Evolutionary conservation across 208 protist species (phyloP).

Genomic region (Tritrichomonas foetus): DNA sequence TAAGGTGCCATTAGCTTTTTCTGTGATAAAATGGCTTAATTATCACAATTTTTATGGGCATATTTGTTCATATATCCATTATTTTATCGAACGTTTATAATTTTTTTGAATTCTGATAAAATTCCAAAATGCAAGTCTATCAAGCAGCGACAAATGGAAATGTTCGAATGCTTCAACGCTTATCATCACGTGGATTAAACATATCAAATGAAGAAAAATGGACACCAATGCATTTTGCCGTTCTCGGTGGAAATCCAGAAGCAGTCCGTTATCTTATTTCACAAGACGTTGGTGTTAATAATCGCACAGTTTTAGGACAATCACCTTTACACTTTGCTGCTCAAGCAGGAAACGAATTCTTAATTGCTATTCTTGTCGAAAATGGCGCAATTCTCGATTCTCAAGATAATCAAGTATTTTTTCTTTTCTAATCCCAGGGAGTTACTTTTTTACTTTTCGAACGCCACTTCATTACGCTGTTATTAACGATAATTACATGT

Average conservation of each 20-base stretch:
- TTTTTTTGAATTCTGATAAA: too few relatives aligned
- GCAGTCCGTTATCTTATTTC: background rate
- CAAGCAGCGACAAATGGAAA: background rate
- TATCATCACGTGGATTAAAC: background rate
- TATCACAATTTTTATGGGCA: too few relatives aligned
- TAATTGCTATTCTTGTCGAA: background rate
- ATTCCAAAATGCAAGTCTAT: too few relatives aligned
- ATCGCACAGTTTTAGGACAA: background rate
- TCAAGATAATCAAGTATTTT: background rate
- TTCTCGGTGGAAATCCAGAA: background rate
- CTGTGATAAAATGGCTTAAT: too few relatives aligned
- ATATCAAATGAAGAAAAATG: background rate
- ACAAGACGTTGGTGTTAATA: background rate
- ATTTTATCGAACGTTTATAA: too few relatives aligned
- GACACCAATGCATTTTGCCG: background rate
- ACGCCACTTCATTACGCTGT: constrained; percentile 20
- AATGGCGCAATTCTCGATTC: background rate
- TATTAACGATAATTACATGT: background rate
- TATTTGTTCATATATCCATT: too few relatives aligned
- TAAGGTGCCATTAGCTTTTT: too few relatives aligned
- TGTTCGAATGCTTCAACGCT: background rate
- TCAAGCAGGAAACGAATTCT: background rate
- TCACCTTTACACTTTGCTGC: constrained; percentile 5
- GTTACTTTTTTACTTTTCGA: too few relatives aligned
- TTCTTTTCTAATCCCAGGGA: too few relatives aligned